A percentile compares a stretch with the other conserved stretches of the same genome.
These are phyloP conservation scores for Pholiota molesta DNA, from an alignment of 768 basidiomycete species.

Conservation along the genomic window DNA sequence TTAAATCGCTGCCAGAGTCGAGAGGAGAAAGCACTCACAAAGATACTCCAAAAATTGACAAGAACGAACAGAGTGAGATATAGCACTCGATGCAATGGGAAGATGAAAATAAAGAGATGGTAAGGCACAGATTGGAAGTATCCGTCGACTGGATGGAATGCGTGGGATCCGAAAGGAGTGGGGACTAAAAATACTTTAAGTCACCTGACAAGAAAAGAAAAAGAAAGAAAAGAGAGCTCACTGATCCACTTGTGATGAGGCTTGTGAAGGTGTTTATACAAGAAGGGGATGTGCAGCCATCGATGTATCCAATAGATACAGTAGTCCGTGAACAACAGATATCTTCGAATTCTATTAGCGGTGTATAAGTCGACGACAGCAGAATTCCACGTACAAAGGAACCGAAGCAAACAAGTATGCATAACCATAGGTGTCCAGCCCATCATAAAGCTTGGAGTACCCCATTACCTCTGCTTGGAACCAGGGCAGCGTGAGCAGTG, in stretches of 20 bases:
- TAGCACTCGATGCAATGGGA: slow-evolving; percentile 85
- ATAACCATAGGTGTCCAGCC: slow-evolving; percentile 80
- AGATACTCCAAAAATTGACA: slow-evolving; percentile 94
- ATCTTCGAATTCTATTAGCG: slow-evolving; percentile 25
- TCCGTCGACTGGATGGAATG: slow-evolving; percentile 96
- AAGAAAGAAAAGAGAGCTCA: slow-evolving; percentile 43
- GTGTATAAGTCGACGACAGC: slow-evolving; percentile 7
- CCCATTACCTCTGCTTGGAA: slow-evolving; percentile 93
- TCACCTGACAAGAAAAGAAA: neutral
- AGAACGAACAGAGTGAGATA: slow-evolving; percentile 88
- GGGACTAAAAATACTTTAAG: slow-evolving; percentile 65
- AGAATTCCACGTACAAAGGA: slow-evolving; percentile 56
- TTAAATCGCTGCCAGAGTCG: neutral
- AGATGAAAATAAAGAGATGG: slow-evolving; percentile 87
- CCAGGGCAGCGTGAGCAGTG: slow-evolving; percentile 86
- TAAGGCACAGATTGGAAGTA: slow-evolving; percentile 95
- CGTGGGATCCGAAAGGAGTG: slow-evolving; percentile 96
- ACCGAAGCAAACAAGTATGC: slow-evolving; percentile 68
- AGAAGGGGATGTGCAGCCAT: slow-evolving; percentile 75
- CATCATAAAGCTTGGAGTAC: slow-evolving; percentile 76
- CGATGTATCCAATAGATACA: slow-evolving; percentile 98
- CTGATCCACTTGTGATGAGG: slow-evolving; percentile 99
- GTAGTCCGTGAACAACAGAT: slow-evolving; percentile 71
- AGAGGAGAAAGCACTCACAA: slow-evolving; percentile 52
- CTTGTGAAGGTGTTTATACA: slow-evolving; percentile 95